These are phyloP conservation scores for Lentinula detonsa DNA, from an alignment of 768 basidiomycete species.

Conservation along the genomic window DNA sequence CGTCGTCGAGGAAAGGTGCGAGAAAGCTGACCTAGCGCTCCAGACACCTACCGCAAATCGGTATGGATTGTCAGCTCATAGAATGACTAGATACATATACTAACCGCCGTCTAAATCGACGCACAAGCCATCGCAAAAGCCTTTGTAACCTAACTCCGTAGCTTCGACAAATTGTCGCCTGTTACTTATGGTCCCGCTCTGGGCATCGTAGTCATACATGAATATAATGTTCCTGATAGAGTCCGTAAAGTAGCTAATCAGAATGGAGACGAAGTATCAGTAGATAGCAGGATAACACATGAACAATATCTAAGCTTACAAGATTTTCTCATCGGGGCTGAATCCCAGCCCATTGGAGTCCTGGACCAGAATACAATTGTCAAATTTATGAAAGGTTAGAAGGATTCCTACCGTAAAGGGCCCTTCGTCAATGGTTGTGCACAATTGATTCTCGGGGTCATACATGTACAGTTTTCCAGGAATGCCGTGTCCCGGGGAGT, in stretches of 20 bases:
- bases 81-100: not conserved
- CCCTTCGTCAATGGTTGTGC: conserved; percentile 50
- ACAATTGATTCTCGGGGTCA: conserved; percentile 43
- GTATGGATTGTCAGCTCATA: conserved; percentile 46
- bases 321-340: conserved; percentile 55
- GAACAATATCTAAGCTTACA: conserved; percentile 30
- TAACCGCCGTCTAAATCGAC: conserved; percentile 47
- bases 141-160: conserved; percentile 41
- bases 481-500: conserved; percentile 40
- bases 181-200: conserved; percentile 49
- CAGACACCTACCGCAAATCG: conserved; percentile 48
- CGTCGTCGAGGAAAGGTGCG: not conserved
- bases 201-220: conserved; percentile 53
- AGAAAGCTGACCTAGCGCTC: conserved; percentile 43
- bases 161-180: conserved; percentile 55
- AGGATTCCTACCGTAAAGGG: conserved; percentile 51
- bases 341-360: conserved; percentile 64
- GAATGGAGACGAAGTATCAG: not conserved
- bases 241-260: conserved; percentile 62
- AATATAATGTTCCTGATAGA: conserved; percentile 61
- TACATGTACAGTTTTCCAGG: conserved; percentile 55
- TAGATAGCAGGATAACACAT: not conserved
- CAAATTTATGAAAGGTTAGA: not conserved
- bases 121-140: conserved; percentile 62
- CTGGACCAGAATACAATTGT: conserved; percentile 16